These are phyloP conservation scores for Nakaseomyces sp. DNA, from an alignment of 1,139 yeast species.

Conservation along the genomic window DNA sequence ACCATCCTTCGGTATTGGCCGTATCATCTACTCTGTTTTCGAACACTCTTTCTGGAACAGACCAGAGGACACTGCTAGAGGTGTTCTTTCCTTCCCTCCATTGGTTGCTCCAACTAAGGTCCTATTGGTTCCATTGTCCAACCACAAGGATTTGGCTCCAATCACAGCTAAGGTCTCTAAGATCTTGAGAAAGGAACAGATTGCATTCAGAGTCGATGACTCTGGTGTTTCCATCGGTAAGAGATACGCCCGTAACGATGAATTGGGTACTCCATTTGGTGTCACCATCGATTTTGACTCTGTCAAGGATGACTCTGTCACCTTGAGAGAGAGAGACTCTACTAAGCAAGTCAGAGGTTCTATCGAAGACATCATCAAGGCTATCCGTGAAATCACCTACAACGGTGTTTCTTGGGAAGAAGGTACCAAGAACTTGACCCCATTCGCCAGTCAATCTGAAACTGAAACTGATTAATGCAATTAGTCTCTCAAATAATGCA, in stretches of 20 bases:
- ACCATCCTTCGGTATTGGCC: constrained; percentile 98
- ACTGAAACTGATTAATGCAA: constrained; percentile 21
- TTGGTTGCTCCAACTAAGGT: constrained; percentile 97
- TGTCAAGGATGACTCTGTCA: constrained; percentile 78
- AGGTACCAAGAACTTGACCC: constrained; percentile 62
- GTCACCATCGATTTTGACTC: constrained; percentile 96
- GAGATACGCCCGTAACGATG: constrained; percentile 98
- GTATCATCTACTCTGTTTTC: constrained; percentile 84
- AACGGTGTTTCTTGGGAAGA: constrained; percentile 72
- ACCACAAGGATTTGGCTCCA: constrained; percentile 72
- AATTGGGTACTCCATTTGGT: constrained; percentile 98
- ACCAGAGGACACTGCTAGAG: constrained; percentile 85
- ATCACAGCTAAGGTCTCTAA: constrained; percentile 61
- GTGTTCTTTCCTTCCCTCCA: constrained; percentile 89
- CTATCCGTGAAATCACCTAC: constrained; percentile 70
- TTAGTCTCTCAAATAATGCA: not conserved
- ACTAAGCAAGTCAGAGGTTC: constrained; percentile 96
- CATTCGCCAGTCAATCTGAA: constrained; percentile 49
- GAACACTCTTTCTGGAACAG: constrained; percentile 96
- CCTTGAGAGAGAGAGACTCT: constrained; percentile 96
- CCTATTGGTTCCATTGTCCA: constrained; percentile 86
- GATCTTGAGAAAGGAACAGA: constrained; percentile 66
- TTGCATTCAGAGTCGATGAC: constrained; percentile 95
- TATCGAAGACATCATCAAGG: constrained; percentile 64
- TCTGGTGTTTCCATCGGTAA: constrained; percentile 97